Evolutionary conservation across 75 land plant genomes (phyloP), one percentile per base, ranked within the genome.

Genomic region (Cupressus sempervirens): DNA sequence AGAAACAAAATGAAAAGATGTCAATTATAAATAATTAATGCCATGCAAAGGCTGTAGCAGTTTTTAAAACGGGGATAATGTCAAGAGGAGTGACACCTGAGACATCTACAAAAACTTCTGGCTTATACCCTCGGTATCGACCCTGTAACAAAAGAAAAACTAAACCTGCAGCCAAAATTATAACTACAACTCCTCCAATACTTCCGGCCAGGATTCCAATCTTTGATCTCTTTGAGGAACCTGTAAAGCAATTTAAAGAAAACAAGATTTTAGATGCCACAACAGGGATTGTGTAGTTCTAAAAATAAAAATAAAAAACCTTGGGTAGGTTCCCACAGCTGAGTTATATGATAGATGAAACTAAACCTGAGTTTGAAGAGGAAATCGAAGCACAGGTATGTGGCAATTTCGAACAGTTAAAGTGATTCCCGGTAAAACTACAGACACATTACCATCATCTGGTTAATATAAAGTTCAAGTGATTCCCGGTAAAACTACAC

Each of bases 81-180:
- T 72, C 35, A 1, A 72, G 84, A 82, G 13, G 48, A 82, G 53
- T 79, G 81, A 82, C 83, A 93, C 96, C 96, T 85, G 95, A 85
- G 87, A 95, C 96, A 89, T 95, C 96, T 15, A 93, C 92, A 89
- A 88, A 95, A 75, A 88, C 90, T 83, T 93, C 96, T 54, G 86
- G 87, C 34, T 83, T 86, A 87, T 90, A 86, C 13, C 90, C 85
- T 88, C 83, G 90, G 15, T 84, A 86, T 73, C 85, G 89, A n/a
- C 81, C 72, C 83, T 89, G 91, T 48, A 88, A 93, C 79, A 88
- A 40, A 76, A 91, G 83, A 54, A 84, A 82, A 35, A 89, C 43
- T 18, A 82, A 81, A 40, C 14, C 91, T 54, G 82, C 14, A 79
- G 86, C 52, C 70, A 91, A 62, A 82, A 93, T 35, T 20, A 35